A percentile compares a stretch with the other conserved stretches of the same genome.
Conservation (phyloP, 306 rosid species). For the Malus domestica region DNA sequence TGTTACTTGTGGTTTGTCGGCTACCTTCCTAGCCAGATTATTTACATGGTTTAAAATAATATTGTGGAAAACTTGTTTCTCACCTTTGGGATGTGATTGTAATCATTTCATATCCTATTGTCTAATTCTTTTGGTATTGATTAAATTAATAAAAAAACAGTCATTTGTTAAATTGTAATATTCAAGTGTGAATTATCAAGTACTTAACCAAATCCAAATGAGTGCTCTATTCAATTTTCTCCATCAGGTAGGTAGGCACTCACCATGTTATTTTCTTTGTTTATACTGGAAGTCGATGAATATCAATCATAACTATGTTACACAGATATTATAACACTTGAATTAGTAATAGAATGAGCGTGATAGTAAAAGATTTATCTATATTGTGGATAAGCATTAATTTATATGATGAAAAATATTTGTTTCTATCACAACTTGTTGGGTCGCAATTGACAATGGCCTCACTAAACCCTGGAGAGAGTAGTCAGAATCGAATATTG, state of each 20-base stretch:
- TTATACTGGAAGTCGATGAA: neutral
- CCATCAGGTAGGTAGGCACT: neutral
- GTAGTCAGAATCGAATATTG: constrained; percentile 22
- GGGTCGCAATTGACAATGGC: neutral
- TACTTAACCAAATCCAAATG: neutral
- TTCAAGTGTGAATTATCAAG: neutral
- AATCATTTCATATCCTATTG: neutral
- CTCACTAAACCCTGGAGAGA: neutral
- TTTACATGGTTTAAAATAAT: neutral
- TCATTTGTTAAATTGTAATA: neutral
- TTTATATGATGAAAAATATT: neutral
- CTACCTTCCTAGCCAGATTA: constrained; percentile 10
- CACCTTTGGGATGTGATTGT: constrained; percentile 1
- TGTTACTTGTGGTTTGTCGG: neutral
- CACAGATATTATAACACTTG: no score
- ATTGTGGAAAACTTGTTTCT: neutral
- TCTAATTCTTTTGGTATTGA: neutral
- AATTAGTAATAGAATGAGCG: no score
- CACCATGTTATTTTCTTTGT: neutral
- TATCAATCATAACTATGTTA: no score
- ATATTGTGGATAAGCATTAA: neutral
- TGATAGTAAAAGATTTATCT: neutral
- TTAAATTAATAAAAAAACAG: neutral
- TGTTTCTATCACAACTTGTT: neutral
- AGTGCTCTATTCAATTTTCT: neutral